Evolutionary conservation across 306 rosid genomes (phyloP).

Genomic region (Purshia tridentata): DNA sequence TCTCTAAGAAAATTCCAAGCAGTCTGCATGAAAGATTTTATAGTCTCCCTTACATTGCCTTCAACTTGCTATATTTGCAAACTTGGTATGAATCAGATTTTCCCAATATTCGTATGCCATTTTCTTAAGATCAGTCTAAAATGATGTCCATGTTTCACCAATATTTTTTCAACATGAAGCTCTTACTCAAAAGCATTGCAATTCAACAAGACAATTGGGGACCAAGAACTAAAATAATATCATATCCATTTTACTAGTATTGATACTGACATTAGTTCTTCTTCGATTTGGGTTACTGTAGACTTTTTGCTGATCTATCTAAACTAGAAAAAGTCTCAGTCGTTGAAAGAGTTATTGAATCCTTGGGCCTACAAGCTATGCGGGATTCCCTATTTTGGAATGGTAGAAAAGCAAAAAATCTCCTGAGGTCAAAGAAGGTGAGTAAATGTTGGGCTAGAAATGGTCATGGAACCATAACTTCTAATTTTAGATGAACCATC

Average conservation of each 20-base stretch:
- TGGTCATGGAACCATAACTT: slow-evolving; percentile 99
- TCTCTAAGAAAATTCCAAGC: no score
- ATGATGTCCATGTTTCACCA: no score
- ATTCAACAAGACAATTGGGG: no score
- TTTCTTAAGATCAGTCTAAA: no score
- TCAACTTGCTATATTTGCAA: no score
- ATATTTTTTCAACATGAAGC: no score
- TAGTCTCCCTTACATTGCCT: no score
- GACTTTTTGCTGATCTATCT: slow-evolving; percentile 80
- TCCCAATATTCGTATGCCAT: no score
- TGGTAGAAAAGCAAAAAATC: slow-evolving; percentile 87
- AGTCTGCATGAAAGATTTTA: no score
- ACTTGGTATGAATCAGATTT: no score
- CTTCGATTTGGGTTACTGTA: slow-evolving; percentile 24
- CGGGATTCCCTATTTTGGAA: slow-evolving; percentile 93
- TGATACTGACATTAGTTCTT: slow-evolving; percentile 9
- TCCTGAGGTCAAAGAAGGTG: slow-evolving; percentile 99
- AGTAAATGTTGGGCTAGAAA: slow-evolving; percentile 94
- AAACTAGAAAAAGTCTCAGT: slow-evolving; percentile 88
- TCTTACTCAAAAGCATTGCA: no score
- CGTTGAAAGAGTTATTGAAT: slow-evolving; percentile 95
- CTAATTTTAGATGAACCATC: slow-evolving; percentile 98
- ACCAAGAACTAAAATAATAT: no score
- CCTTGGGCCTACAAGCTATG: slow-evolving; percentile 79
- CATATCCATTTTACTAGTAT: neutral